These are phyloP conservation scores for Penicillium freii DNA, from an alignment of 2,329 filamentous ascomycete genomes.

Conservation along the genomic window DNA sequence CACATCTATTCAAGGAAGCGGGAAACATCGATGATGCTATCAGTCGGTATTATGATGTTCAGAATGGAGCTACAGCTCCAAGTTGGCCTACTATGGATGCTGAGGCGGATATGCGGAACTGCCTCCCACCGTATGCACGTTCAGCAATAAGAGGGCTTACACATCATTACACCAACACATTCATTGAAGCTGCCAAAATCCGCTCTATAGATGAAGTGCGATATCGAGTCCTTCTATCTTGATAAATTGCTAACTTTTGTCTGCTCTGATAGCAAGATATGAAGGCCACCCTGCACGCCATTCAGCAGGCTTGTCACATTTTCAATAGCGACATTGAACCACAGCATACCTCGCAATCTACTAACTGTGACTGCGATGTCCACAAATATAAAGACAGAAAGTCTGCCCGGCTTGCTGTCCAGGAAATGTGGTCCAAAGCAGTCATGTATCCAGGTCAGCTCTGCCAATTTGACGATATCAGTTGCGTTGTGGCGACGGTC, in stretches of 20 bases:
- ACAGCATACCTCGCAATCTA: constrained; percentile 45
- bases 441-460: constrained; percentile 48
- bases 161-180: not conserved
- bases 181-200: not conserved
- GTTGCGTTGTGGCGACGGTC: constrained; percentile 1
- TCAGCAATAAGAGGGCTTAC: not conserved
- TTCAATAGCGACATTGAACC: constrained; percentile 51
- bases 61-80: not conserved
- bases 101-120: not conserved
- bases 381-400: constrained; percentile 43
- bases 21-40: constrained; percentile 11
- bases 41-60: constrained; percentile 12
- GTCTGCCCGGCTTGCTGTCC: constrained; percentile 37
- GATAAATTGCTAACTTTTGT: not conserved
- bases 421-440: constrained; percentile 46
- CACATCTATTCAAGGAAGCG: not conserved
- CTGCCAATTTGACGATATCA: not conserved
- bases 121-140: not conserved
- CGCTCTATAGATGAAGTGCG: not conserved
- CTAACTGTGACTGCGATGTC: constrained; percentile 41
- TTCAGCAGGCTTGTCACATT: constrained; percentile 42
- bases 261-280: constrained; percentile 29
- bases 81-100: not conserved
- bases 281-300: constrained; percentile 31
- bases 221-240: not conserved